phyloP scores from a whole-genome alignment of 1,284 basidiomycete genomes.

The Tremellales sp. region DNA sequence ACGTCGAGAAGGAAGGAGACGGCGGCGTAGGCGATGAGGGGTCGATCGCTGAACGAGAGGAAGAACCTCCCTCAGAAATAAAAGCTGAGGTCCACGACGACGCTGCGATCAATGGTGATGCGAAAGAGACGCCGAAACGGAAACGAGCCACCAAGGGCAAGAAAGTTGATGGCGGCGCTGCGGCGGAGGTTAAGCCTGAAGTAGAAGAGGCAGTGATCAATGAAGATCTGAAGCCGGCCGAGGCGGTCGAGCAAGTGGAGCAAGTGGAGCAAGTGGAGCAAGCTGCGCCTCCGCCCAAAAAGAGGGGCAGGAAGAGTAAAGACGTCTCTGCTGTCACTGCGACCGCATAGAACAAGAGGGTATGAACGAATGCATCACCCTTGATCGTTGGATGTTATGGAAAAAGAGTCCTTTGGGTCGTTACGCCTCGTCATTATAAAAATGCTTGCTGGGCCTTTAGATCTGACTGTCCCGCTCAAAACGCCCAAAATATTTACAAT shows the following conservation, averaged over 20 bases:
- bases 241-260: neutral
- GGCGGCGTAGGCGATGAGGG: slow-evolving; percentile 34
- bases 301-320: slow-evolving; percentile 8
- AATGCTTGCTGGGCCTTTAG: no score
- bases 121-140: slow-evolving; percentile 18
- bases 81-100: slow-evolving; percentile 38
- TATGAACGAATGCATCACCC: no score
- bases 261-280: neutral
- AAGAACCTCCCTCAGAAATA: slow-evolving; percentile 23
- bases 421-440: no score
- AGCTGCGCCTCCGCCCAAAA: slow-evolving; percentile 6
- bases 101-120: slow-evolving; percentile 26
- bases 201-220: slow-evolving; percentile 9
- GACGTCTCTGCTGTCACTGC: no score
- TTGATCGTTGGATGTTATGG: no score
- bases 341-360: no score
- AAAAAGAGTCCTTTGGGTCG: no score
- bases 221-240: slow-evolving; percentile 4
- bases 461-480: no score
- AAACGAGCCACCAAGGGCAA: neutral
- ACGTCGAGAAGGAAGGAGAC: slow-evolving; percentile 46
- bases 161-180: slow-evolving; percentile 3
- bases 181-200: slow-evolving; percentile 2
- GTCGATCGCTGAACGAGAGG: slow-evolving; percentile 9
- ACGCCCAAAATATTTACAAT: no score